Conservation (phyloP, 2,329 filamentous ascomycete species). For the Huntiella decipiens region DNA sequence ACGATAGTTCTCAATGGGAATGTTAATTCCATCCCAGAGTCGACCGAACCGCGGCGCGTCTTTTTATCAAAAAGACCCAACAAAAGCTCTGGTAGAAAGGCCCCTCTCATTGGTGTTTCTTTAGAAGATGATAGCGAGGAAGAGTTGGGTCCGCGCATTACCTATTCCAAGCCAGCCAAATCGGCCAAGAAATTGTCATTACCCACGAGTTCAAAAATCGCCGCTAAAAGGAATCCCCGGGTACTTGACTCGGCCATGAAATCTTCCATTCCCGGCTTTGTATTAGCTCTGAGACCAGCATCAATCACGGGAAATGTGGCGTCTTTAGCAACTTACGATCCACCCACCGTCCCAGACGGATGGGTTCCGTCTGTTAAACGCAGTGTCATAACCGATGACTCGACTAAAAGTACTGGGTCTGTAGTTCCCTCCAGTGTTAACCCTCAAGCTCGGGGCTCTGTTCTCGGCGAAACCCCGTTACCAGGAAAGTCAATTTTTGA, state of each 20-base stretch:
- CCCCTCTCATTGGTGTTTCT: constrained; percentile 18
- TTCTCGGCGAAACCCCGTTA: constrained; percentile 53
- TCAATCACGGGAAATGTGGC: not conserved
- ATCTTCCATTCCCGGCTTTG: constrained; percentile 4
- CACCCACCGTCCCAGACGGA: constrained; percentile 4
- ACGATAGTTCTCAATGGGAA: not conserved
- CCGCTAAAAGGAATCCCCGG: constrained; percentile 3
- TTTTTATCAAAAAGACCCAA: too few relatives aligned
- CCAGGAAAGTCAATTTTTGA: constrained; percentile 94
- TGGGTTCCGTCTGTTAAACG: not conserved
- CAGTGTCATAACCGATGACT: not conserved
- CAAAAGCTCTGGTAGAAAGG: not conserved
- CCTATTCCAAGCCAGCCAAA: constrained; percentile 9
- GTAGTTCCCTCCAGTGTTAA: not conserved
- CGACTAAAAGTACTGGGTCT: not conserved
- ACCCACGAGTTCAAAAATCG: not conserved
- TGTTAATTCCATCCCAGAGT: too few relatives aligned
- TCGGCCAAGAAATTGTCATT: constrained; percentile 17
- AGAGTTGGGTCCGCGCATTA: constrained; percentile 17
- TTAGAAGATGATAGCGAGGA: constrained; percentile 28
- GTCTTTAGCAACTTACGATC: not conserved
- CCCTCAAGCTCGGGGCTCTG: constrained; percentile 1
- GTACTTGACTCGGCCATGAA: not conserved
- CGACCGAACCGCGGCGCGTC: too few relatives aligned
- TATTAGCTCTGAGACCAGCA: not conserved